Evolutionary conservation across 352 stramenopile species (phyloP), one percentile per base, ranked within the genome.

Genomic region (Phytopythium boreale): DNA sequence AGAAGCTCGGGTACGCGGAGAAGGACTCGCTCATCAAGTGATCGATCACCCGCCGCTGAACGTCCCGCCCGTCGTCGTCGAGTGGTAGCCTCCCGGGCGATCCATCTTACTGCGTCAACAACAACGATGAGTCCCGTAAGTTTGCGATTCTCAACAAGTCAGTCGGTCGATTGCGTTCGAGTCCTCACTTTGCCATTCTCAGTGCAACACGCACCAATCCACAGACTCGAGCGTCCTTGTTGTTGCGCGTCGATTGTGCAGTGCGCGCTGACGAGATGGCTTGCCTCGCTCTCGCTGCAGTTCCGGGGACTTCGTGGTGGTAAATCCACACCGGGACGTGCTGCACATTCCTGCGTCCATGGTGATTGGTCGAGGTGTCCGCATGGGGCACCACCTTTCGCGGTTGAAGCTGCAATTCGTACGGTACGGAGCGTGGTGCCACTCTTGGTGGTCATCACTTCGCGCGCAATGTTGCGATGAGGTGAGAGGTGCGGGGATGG

Each of bases 1-100:
- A 79, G 56, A 50, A 63, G 36, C 57, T 82, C 19, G 71, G 74
- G 7, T 82, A 82, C 56, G 74, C 66, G 2, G 60, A 76, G 36
- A 58, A 63, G 39, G 51, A 69, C 20, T 56, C 49, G 15, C 31
- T 74, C 34, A 59, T 52, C 8, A 68, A 68, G 62, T 73, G 53
- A 61, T 12, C 36, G 53, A 61, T 12, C 36, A 19, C 0, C 14
- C 10, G 34, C 9, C 20, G 29, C 19, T 58, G 34, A 20, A 34
- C 53, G 12, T 59, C 31, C 31, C 29, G 52, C 52, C 19, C 31
- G 52, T 15, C 22, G 52, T 22, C 52, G 52, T 26, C 36, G 52
- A 59, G 20, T 34, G 53, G 53, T 20, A 46, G 9, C 31, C n/a
- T n/a, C n/a, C 31, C 29, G 11, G 31, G 53, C 34, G 47, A 53